Evolutionary conservation across 805 yeast species (phyloP).

Genomic region (Jamesozyma spencerorum): DNA sequence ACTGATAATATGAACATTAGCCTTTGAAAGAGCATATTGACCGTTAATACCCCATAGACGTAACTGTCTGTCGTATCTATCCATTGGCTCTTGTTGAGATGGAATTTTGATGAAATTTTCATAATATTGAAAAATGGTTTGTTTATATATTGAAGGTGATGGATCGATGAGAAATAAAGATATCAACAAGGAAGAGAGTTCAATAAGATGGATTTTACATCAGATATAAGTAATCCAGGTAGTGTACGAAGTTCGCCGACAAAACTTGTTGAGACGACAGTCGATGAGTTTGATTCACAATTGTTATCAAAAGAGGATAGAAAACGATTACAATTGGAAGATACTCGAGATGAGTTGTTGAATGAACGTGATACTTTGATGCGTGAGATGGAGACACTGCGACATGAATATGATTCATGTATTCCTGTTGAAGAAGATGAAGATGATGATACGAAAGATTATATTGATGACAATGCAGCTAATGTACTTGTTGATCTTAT

Average conservation of each 20-base stretch:
- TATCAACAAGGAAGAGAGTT: too few relatives aligned
- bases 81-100: conserved; percentile 12
- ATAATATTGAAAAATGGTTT: not conserved
- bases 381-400: conserved; percentile 11
- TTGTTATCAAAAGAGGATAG: conserved; percentile 12
- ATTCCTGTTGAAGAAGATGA: not conserved
- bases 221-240: conserved; percentile 10
- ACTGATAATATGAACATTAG: conserved; percentile 55
- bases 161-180: not conserved
- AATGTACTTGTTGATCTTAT: conserved; percentile 9
- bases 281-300: conserved; percentile 2
- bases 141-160: not conserved
- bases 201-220: conserved; percentile 24
- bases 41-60: conserved; percentile 81
- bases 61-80: conserved; percentile 76
- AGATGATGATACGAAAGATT: not conserved
- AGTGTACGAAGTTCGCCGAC: not conserved
- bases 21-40: conserved; percentile 47
- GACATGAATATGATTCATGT: conserved; percentile 3
- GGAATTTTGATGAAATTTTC: not conserved
- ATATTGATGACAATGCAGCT: conserved; percentile 4
- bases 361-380: conserved; percentile 12
- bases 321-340: conserved; percentile 12
- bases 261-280: not conserved
- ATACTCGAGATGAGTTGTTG: conserved; percentile 15